Percentiles rank a stretch among this genome's conserved stretches.
Conservation (phyloP, 2,329 filamentous ascomycete species). For the Colletotrichum navitas region DNA sequence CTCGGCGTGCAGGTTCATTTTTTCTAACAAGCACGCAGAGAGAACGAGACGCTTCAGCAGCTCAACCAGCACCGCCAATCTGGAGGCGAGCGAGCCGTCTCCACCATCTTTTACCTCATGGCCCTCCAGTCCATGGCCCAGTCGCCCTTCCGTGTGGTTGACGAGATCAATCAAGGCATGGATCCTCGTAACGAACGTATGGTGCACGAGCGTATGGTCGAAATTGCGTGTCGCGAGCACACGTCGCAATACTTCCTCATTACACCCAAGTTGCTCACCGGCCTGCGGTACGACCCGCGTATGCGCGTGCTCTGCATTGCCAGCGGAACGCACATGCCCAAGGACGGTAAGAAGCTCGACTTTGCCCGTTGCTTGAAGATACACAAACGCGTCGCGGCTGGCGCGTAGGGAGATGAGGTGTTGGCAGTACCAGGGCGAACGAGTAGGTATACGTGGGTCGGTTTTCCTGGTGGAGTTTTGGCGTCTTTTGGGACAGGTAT, state of each 20-base stretch:
- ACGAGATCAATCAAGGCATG: constrained; percentile 99
- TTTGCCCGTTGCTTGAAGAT: constrained; percentile 60
- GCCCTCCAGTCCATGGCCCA: constrained; percentile 93
- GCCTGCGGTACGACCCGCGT: constrained; percentile 85
- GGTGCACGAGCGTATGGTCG: constrained; percentile 97
- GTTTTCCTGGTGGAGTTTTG: constrained; percentile 8
- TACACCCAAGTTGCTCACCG: constrained; percentile 92
- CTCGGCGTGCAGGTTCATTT: not conserved
- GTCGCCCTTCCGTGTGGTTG: constrained; percentile 96
- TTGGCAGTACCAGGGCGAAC: not conserved
- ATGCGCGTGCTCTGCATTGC: constrained; percentile 97
- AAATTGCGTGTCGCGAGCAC: constrained; percentile 90
- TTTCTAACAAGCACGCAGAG: constrained; percentile 58
- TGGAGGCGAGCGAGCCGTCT: constrained; percentile 94
- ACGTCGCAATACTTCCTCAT: constrained; percentile 95
- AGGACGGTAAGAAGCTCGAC: constrained; percentile 64
- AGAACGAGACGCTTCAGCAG: constrained; percentile 84
- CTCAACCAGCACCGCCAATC: constrained; percentile 95
- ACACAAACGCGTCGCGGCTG: constrained; percentile 56
- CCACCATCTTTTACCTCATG: constrained; percentile 99
- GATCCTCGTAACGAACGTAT: constrained; percentile 98
- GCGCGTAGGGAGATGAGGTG: constrained; percentile 42
- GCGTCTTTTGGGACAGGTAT: constrained; percentile 8
- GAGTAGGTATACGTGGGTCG: not conserved
- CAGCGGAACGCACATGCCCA: constrained; percentile 81